Base-by-base conservation (phyloP, 257 asterid species). In the Solanum stenotomum region DNA sequence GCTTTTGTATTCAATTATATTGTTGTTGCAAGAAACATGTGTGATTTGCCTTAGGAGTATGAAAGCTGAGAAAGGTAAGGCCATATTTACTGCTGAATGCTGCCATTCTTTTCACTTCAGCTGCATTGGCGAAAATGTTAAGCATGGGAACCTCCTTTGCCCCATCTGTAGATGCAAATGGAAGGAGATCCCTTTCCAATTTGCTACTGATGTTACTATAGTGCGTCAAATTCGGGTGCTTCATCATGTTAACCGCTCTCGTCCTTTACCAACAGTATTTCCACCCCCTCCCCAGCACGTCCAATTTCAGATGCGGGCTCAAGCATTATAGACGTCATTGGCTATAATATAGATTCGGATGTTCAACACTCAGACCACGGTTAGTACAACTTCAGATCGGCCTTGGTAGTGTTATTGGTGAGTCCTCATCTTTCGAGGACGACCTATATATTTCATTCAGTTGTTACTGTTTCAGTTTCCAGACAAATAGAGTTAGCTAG, bases 1-100 rank as follows among this genome's bases (percentile, higher is more conserved):
- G 86, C 35, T 70, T 72, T 29, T 46, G 11, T 10, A 23, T 38
- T 76, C 15, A 76, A 38, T 38, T 29, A 59, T 59, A 59, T 59
- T 59, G 44, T 86, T 23, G 61, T 68, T 85, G 11, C 89, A 91
- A 90, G 70, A 59, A 78, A 46, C 78, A 65, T 91, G 93, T 81
- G 91, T 89, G 14, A 89, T 91, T 75, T 91, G 90, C 87, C 84
- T 86, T 67, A 82, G 87, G 40, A 89, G 81, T 70, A 52, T 89
- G 89, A 84, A 81, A 83, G 46, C 8, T 38, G 90, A 79, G 78
- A 84, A 46, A 88, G 71, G 90, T 72, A 63, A 87, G 83, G 93
- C 90, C 79, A 86, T 91, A 59, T 89, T 91, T 85, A 91, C 91
- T 11, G 87, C 87, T 20, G 90, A 89, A 83, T 91, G 93, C 89